A percentile compares a stretch with the other conserved stretches of the same genome.
phyloP scores from a whole-genome alignment of 1,284 basidiomycete species.

The Amylostereum areolatum region DNA sequence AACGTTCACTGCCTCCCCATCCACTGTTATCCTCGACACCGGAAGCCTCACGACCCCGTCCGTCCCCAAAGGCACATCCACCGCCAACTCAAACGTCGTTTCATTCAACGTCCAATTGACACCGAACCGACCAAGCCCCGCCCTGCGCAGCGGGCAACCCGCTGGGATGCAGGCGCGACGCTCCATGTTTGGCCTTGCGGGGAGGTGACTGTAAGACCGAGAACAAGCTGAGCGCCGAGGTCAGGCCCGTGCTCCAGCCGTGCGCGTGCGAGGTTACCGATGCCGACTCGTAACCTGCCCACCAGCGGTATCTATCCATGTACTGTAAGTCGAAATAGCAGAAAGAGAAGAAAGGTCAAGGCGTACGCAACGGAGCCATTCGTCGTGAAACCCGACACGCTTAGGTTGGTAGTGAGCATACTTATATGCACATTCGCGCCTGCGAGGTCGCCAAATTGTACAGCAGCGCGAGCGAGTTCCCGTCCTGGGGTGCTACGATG shows the following conservation, averaged over 20 bases:
- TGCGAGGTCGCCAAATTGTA: slow-evolving; percentile 38
- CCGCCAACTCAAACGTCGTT: slow-evolving; percentile 18
- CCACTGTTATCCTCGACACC: slow-evolving; percentile 21
- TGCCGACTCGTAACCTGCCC: slow-evolving; percentile 35
- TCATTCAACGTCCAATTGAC: slow-evolving; percentile 24
- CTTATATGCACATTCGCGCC: slow-evolving; percentile 35
- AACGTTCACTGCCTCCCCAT: slow-evolving; percentile 10
- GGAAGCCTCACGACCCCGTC: slow-evolving; percentile 25
- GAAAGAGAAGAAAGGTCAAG: neutral
- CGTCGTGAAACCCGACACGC: slow-evolving; percentile 43
- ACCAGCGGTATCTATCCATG: neutral
- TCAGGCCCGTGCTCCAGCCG: slow-evolving; percentile 30
- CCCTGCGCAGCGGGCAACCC: slow-evolving; percentile 34
- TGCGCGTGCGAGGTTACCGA: slow-evolving; percentile 39
- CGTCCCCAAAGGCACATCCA: slow-evolving; percentile 29
- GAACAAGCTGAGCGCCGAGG: slow-evolving; percentile 34
- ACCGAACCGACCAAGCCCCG: slow-evolving; percentile 36
- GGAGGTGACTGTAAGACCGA: slow-evolving; percentile 34
- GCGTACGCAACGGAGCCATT: slow-evolving; percentile 39
- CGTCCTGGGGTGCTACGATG: slow-evolving; percentile 43
- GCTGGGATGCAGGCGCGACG: slow-evolving; percentile 33
- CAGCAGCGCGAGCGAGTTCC: slow-evolving; percentile 43
- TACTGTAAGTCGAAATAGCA: no score
- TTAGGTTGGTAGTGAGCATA: slow-evolving; percentile 46
- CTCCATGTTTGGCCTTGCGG: slow-evolving; percentile 34